These are phyloP conservation scores for Yamadazyma diospyri DNA, from an alignment of 1,139 yeast genomes.

Conservation along the genomic window DNA sequence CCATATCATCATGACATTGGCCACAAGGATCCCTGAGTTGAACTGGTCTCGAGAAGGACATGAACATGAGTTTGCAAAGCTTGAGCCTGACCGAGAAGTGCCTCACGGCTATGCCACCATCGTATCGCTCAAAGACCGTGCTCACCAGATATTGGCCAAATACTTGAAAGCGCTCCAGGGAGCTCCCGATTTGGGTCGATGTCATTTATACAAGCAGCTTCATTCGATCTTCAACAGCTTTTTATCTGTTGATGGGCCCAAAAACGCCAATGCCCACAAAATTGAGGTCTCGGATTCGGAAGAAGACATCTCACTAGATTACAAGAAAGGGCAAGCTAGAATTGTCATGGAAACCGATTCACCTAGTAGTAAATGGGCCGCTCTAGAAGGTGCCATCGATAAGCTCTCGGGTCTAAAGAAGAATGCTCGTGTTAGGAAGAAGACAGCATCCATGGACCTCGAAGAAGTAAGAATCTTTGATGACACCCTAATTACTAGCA, in stretches of 20 bases:
- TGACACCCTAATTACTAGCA: slow-evolving; percentile 24
- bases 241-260: neutral
- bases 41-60: slow-evolving; percentile 21
- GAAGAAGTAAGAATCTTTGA: slow-evolving; percentile 24
- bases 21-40: slow-evolving; percentile 23
- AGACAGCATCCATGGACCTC: neutral
- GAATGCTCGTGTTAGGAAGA: neutral
- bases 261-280: neutral
- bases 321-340: neutral
- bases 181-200: slow-evolving; percentile 4
- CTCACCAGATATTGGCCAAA: slow-evolving; percentile 9
- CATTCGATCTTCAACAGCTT: neutral
- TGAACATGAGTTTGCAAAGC: slow-evolving; percentile 3
- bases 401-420: neutral
- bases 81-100: slow-evolving; percentile 4
- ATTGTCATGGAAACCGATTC: neutral
- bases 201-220: neutral
- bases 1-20: slow-evolving; percentile 30
- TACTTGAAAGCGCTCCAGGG: slow-evolving; percentile 1
- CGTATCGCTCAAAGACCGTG: slow-evolving; percentile 21
- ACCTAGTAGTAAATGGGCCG: neutral
- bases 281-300: slow-evolving; percentile 28
- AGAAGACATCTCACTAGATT: slow-evolving; percentile 10
- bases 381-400: neutral
- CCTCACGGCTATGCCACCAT: slow-evolving; percentile 17